Conservation (phyloP, 306 rosid genomes). For the Potentilla sterilis region DNA sequence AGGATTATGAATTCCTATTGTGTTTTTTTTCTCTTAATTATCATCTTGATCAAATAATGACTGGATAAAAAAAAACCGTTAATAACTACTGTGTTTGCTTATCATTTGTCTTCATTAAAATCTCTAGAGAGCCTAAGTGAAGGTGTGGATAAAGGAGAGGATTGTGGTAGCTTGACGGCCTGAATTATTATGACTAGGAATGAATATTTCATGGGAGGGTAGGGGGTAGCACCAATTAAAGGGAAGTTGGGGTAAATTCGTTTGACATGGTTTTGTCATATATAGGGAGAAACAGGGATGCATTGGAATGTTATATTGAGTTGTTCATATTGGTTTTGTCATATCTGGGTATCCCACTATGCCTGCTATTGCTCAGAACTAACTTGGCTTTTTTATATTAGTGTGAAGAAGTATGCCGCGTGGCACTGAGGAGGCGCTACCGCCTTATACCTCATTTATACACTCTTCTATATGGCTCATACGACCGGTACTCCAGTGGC, state of each 20-base stretch:
- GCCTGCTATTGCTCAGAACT: slow-evolving; percentile 27
- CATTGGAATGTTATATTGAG: neutral
- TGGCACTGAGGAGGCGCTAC: slow-evolving; percentile 85
- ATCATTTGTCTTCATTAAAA: neutral
- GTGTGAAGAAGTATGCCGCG: slow-evolving; percentile 96
- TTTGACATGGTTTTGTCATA: neutral
- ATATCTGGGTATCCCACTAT: neutral
- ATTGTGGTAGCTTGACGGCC: neutral
- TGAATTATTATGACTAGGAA: neutral
- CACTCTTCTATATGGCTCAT: slow-evolving; percentile 81
- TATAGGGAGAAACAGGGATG: neutral
- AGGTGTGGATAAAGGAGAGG: neutral
- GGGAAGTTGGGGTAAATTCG: neutral
- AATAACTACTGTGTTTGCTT: neutral
- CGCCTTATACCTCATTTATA: slow-evolving; percentile 70
- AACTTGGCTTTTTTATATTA: slow-evolving; percentile 35
- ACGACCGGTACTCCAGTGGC: slow-evolving; percentile 76
- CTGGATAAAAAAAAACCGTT: neutral
- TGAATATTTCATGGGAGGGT: neutral
- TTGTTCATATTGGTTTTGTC: too few relatives aligned
- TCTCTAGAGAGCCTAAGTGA: neutral
- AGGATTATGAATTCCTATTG: slow-evolving; percentile 18
- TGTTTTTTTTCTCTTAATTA: slow-evolving; percentile 11
- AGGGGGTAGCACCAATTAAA: neutral
- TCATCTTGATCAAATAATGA: neutral